Base-by-base conservation (phyloP, 768 basidiomycete genomes). In the Phylloporus sp. region DNA sequence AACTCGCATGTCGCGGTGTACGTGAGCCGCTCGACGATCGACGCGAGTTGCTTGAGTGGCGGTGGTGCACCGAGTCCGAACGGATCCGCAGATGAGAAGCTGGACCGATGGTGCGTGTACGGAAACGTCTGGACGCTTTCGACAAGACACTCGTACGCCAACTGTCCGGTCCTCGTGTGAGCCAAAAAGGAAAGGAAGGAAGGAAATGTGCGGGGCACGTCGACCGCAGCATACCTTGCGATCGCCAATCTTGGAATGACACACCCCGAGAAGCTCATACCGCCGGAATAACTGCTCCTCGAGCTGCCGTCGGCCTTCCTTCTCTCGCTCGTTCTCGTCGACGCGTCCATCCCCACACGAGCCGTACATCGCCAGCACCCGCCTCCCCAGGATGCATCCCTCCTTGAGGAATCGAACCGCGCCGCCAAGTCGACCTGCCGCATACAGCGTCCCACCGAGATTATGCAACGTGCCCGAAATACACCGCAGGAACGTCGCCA, bases 241-340 rank as follows among this genome's bases (percentile, higher is more conserved):
- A 54, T 95, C 86, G 0, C 84, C 85, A 22, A 81, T 81, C 63
- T 88, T 92, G 23, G 77, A 74, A 58, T 80, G 82, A 61, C 89
- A 91, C 5, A 85, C 79, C 0, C 78, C 91, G 21, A 94, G 69
- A 24, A 95, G 63, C 66, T 96, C 90, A 78, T 84, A 94, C 37
- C 91, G 70, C 18, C 82, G 74, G 52, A 76, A 78, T 22, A 92
- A 55, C 50, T 85, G 81, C 26, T 82, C 80, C 47, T 79, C 75
- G 2, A 89, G 69, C 52, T 79, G 76, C 35, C 46, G 68, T 82
- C 84, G 86, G 0, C 62, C 61, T 24, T 71, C 78, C 50, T 62
- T 53, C 22, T 57, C 64, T 50, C 47, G 44, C 24, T 64, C 65
- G 8, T 58, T 63, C 38, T 62, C 66, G 9, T 44, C 37, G 7